A percentile compares a stretch with the other conserved stretches of the same genome.
Evolutionary conservation across 805 yeast species (phyloP).

Genomic region (Spathaspora gorwiae): DNA sequence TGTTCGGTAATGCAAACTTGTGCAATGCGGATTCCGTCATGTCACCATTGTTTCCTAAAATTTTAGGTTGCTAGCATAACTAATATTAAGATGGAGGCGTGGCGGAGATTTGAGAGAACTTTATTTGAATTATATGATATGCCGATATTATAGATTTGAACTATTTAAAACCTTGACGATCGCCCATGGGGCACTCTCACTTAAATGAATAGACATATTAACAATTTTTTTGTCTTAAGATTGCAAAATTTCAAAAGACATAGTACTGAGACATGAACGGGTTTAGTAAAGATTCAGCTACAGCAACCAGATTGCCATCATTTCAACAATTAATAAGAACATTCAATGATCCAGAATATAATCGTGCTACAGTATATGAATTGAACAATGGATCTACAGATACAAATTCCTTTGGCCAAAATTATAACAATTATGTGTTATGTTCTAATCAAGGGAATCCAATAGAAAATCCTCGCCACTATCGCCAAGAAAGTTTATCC

Average conservation of each 20-base stretch:
- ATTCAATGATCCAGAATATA: neutral
- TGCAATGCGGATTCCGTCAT: neutral
- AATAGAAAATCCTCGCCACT: neutral
- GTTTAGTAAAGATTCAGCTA: neutral
- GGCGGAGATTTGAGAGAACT: slow-evolving; percentile 1
- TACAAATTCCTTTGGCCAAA: neutral
- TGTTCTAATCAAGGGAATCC: neutral
- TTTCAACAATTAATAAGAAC: slow-evolving; percentile 4
- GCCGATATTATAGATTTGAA: neutral
- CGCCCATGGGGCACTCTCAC: no score
- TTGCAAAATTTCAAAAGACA: no score
- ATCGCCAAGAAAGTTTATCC: neutral
- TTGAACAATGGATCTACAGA: neutral
- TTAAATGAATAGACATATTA: no score
- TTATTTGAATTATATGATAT: slow-evolving; percentile 2
- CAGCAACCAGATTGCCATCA: slow-evolving; percentile 7
- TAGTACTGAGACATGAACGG: neutral
- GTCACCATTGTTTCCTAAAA: neutral
- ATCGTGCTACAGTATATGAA: neutral
- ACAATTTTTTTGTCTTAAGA: no score
- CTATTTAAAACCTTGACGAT: no score
- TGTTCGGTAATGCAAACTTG: neutral
- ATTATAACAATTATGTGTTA: neutral
- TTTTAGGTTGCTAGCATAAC: neutral
- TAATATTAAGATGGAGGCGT: neutral